Evolutionary conservation across 106 monocot species (phyloP).

Genomic region (Dendrobium chrysotoxum): DNA sequence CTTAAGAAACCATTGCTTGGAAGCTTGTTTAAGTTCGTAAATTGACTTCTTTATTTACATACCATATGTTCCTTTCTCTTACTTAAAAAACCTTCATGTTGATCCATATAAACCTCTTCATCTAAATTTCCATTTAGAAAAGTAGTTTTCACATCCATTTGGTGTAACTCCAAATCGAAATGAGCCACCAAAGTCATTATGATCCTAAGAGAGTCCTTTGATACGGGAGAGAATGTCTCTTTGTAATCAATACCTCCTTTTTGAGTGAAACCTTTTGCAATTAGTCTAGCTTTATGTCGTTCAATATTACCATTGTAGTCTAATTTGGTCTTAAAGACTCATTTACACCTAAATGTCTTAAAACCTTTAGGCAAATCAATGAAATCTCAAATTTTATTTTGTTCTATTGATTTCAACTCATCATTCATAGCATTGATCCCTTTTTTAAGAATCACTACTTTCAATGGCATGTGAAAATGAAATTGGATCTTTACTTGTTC

Average conservation of each 20-base stretch:
- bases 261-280: constrained; percentile 5
- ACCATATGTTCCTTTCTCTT: not conserved
- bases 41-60: no score
- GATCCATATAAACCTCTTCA: not conserved
- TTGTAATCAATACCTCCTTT: constrained; percentile 8
- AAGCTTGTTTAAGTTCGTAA: no score
- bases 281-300: not conserved
- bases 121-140: no score
- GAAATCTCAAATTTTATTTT: not conserved
- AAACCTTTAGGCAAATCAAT: not conserved
- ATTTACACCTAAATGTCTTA: not conserved
- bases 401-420: not conserved
- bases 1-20: no score
- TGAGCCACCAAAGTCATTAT: not conserved
- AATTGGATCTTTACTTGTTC: no score
- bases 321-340: not conserved
- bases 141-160: not conserved
- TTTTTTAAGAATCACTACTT: not conserved
- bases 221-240: not conserved
- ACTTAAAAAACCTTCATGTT: constrained; percentile 5
- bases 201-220: not conserved
- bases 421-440: not conserved
- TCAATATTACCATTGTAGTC: not conserved
- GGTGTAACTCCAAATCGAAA: not conserved
- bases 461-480: not conserved